These are phyloP conservation scores for Kazachstania kunashirensis DNA, from an alignment of 805 yeast species.

Conservation along the genomic window DNA sequence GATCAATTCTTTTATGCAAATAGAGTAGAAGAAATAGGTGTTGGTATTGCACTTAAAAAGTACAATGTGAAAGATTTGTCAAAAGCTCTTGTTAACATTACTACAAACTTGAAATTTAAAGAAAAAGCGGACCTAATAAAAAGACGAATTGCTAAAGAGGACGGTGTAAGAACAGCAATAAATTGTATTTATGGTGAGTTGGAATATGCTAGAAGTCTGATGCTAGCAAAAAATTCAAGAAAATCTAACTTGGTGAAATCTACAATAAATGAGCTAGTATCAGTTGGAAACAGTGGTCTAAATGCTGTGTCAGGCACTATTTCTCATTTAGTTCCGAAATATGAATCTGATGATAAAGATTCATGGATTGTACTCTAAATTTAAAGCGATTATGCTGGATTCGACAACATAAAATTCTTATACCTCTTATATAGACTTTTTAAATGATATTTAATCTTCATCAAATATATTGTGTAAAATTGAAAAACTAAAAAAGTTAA, in stretches of 20 bases:
- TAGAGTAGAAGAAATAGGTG: conserved; percentile 82
- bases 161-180: conserved; percentile 74
- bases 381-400: no score
- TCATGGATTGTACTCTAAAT: conserved; percentile 1
- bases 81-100: conserved; percentile 59
- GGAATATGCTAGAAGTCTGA: conserved; percentile 61
- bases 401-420: no score
- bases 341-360: not conserved
- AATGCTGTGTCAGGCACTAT: not conserved
- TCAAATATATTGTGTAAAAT: no score
- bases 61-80: conserved; percentile 54
- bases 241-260: not conserved
- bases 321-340: not conserved
- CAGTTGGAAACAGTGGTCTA: not conserved
- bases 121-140: conserved; percentile 59
- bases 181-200: conserved; percentile 68
- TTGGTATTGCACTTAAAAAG: conserved; percentile 62
- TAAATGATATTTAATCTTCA: no score
- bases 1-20: conserved; percentile 90
- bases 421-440: no score
- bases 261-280: not conserved
- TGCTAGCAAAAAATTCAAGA: conserved; percentile 35
- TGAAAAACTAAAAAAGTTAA: no score
- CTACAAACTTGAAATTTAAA: conserved; percentile 56
- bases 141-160: conserved; percentile 53